Evolutionary conservation across 495 filamentous ascomycete species (phyloP), one percentile per base, ranked within the genome.

Genomic region (Aspergillus hancockii): DNA sequence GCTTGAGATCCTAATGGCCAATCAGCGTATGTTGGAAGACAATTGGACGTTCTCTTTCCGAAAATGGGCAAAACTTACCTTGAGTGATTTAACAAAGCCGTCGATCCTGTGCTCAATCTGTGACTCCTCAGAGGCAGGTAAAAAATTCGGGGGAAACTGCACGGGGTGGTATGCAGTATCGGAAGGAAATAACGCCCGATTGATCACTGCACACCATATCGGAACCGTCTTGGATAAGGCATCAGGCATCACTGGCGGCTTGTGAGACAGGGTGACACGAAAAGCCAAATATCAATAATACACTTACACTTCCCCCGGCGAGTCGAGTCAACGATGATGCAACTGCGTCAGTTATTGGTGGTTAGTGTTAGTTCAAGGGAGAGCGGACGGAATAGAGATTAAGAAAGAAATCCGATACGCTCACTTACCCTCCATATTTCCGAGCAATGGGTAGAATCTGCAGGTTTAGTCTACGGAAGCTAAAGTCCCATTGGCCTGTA

Each of bases 271-370:
- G 25, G 34, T 28, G 12, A 57, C 57, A 60, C 30, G 55, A 61
- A 49, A 31, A 23, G 34, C 57, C 36, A 49, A 49, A 54, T 41
- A 52, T 60, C 25, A 41, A 50, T 31, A 47, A 40, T 49, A 19
- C 43, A 80, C 80, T 61, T 80, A 85, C 87, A 81, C 79, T 98
- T 98, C 12, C 93, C 93, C 53, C 92, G 79, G 52, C 93, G 80
- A 1, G 93, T 98, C n/a, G 93, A 96, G 74, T 98, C 94, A 38
- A 97, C 90, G 49, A 98, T 88, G 63, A 98, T 89, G 70, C 89
- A 93, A 31, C 91, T 92, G 68, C 52, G 59, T 25, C 36, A 34
- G 36, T 56, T n/a, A 65, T 62, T 54, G 46, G 43, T 31, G 47
- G 38, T 54, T 40, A 59, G 22, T 46, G 38, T 54, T 60, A 49